phyloP scores from a whole-genome alignment of 805 yeast genomes.

The Spathaspora gorwiae region DNA sequence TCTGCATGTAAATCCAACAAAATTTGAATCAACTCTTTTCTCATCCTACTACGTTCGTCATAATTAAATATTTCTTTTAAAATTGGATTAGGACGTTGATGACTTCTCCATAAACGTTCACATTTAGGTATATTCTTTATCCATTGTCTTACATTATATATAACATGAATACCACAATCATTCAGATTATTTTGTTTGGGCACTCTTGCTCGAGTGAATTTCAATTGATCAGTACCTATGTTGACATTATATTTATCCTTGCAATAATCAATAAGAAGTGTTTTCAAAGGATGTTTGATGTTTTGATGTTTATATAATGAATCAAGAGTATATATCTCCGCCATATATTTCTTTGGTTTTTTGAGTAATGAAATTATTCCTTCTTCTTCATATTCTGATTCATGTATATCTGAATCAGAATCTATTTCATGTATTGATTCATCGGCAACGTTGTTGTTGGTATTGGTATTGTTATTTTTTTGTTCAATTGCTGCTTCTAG shows the following conservation, averaged over 20 bases:
- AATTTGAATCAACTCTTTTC: conserved; percentile 21
- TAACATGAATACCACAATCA: conserved; percentile 93
- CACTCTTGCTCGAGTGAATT: conserved; percentile 49
- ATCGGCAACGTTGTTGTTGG: not conserved
- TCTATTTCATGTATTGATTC: not conserved
- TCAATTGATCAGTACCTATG: conserved; percentile 44
- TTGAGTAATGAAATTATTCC: not conserved
- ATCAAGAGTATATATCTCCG: conserved; percentile 62
- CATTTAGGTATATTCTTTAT: conserved; percentile 47
- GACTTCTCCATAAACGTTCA: conserved; percentile 42
- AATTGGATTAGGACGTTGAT: not conserved
- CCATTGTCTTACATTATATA: conserved; percentile 64
- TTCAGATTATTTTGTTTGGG: conserved; percentile 85
- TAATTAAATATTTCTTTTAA: conserved; percentile 18
- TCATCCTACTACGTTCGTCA: conserved; percentile 24
- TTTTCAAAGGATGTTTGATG: conserved; percentile 49
- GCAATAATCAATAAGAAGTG: conserved; percentile 65
- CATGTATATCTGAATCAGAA: not conserved
- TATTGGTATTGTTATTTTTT: not conserved
- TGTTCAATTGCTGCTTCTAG: conserved; percentile 10
- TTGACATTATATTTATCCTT: conserved; percentile 52
- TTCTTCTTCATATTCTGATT: not conserved
- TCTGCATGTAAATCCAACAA: conserved; percentile 19
- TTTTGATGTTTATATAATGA: conserved; percentile 62
- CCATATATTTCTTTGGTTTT: conserved; percentile 3